Conservation (phyloP, 2,329 filamentous ascomycete genomes). For the Penicillium sp. region DNA sequence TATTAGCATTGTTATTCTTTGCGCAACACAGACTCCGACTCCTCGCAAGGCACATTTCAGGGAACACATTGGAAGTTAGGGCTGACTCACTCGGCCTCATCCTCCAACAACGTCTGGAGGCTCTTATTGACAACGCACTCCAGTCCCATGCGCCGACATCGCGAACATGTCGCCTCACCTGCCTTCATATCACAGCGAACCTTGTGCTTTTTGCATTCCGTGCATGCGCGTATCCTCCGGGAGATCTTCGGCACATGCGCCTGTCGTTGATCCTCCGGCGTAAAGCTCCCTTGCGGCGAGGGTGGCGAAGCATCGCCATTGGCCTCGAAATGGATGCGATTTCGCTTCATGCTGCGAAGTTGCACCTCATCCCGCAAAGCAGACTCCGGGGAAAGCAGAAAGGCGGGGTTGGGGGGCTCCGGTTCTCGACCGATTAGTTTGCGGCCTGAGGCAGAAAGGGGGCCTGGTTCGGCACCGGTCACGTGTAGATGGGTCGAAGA, state of each 20-base stretch:
- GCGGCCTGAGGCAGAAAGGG: slow-evolving; percentile 27
- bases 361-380: slow-evolving; percentile 33
- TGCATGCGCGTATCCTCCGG: slow-evolving; percentile 57
- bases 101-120: slow-evolving; percentile 56
- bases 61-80: slow-evolving; percentile 17
- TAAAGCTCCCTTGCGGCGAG: slow-evolving; percentile 38
- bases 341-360: slow-evolving; percentile 44
- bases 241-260: slow-evolving; percentile 50
- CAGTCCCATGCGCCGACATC: slow-evolving; percentile 57
- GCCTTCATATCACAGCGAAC: slow-evolving; percentile 61
- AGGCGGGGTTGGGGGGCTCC: slow-evolving; percentile 29
- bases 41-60: neutral
- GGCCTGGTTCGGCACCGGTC: slow-evolving; percentile 15
- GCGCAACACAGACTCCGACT: slow-evolving; percentile 12
- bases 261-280: slow-evolving; percentile 39
- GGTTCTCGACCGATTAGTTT: slow-evolving; percentile 27
- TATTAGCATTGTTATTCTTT: slow-evolving; percentile 19
- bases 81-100: slow-evolving; percentile 53
- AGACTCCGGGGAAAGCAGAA: slow-evolving; percentile 30
- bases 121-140: slow-evolving; percentile 61
- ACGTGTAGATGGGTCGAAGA: neutral
- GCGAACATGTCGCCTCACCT: slow-evolving; percentile 55
- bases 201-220: slow-evolving; percentile 61
- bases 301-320: slow-evolving; percentile 45
- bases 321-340: slow-evolving; percentile 46